Base-by-base conservation (phyloP, 2,329 filamentous ascomycete genomes). In the Fusarium musae region DNA sequence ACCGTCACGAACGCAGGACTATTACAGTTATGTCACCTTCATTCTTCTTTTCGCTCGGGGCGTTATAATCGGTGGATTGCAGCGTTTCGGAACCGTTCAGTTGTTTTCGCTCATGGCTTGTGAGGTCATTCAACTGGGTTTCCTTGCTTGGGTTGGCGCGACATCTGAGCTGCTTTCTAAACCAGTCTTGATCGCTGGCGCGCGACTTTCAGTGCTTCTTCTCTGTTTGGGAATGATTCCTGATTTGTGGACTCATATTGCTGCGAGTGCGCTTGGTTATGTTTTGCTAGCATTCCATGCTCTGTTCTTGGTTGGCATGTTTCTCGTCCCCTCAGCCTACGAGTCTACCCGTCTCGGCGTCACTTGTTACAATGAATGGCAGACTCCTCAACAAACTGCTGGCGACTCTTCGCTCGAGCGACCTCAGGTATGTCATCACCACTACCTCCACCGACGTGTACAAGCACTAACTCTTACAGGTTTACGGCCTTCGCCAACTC, bases 191-290 rank as follows among this genome's bases (percentile, higher is more conserved):
- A 44, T 70, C 4, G 37, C 62, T 2, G 50, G 56, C 13, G 60
- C 68, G 3, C 44, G 75, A 11, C 34, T 75, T 1, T 56, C 26
- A 3, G 42, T 61, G 10, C 34, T 80, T 36, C 75, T 80, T 42
- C 34, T 78, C 5, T 77, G 59, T 5, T 80, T 89, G 19, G 80
- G 88, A 16, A 84, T 91, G 60, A 84, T 86, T 28, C 85, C 91
- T 1, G 92, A 92, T 69, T 85, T 93, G 28, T 90, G 90, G 3
- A 88, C 88, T 4, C 85, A 90, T 71, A 82, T 86, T 4, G 82
- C 88, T 2, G 90, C 90, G 74, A 91, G 91, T 21, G 93, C 90
- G 87, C 88, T 93, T 47, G 92, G 91, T 13, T 94, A 93, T 77
- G 83, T 88, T 19, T 90, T 93, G 43, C 83, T 94, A 23, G 79